These are phyloP conservation scores for Chaetothyriales sp. DNA, from an alignment of 2,329 filamentous ascomycete species.

Conservation along the genomic window DNA sequence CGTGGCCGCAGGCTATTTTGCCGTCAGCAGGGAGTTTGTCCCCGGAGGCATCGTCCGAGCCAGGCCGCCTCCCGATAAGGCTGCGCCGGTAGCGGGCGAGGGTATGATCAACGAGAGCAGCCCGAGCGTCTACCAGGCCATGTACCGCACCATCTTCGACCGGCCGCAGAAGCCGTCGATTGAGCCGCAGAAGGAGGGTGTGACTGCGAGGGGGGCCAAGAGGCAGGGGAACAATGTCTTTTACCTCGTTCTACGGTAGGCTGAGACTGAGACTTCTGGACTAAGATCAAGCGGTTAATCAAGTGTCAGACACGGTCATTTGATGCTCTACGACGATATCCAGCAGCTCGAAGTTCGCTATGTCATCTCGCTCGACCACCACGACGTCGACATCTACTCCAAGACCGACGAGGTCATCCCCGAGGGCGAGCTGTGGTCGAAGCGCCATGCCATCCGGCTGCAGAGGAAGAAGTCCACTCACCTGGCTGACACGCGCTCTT, in stretches of 20 bases:
- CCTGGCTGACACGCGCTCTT: slow-evolving; percentile 40
- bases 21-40: slow-evolving; percentile 84
- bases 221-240: slow-evolving; percentile 72
- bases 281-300: no score
- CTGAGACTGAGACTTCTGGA: slow-evolving; percentile 11
- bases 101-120: slow-evolving; percentile 69
- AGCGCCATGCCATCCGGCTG: slow-evolving; percentile 75
- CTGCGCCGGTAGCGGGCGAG: slow-evolving; percentile 59
- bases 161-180: slow-evolving; percentile 48
- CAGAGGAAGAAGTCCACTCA: slow-evolving; percentile 46
- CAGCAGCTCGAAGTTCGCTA: slow-evolving; percentile 92
- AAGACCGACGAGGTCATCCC: slow-evolving; percentile 58
- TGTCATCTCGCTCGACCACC: slow-evolving; percentile 81
- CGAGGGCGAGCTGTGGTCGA: slow-evolving; percentile 91
- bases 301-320: slow-evolving; percentile 74
- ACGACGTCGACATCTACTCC: slow-evolving; percentile 70
- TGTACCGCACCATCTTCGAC: slow-evolving; percentile 94
- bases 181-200: slow-evolving; percentile 35
- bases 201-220: slow-evolving; percentile 24
- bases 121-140: slow-evolving; percentile 91
- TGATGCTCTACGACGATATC: slow-evolving; percentile 95
- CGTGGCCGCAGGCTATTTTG: slow-evolving; percentile 81
- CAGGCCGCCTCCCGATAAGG: slow-evolving; percentile 63
- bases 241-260: slow-evolving; percentile 73
- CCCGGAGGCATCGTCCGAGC: slow-evolving; percentile 84